Base-by-base conservation (phyloP, 495 filamentous ascomycete genomes). In the Aspergillus ostianus region DNA sequence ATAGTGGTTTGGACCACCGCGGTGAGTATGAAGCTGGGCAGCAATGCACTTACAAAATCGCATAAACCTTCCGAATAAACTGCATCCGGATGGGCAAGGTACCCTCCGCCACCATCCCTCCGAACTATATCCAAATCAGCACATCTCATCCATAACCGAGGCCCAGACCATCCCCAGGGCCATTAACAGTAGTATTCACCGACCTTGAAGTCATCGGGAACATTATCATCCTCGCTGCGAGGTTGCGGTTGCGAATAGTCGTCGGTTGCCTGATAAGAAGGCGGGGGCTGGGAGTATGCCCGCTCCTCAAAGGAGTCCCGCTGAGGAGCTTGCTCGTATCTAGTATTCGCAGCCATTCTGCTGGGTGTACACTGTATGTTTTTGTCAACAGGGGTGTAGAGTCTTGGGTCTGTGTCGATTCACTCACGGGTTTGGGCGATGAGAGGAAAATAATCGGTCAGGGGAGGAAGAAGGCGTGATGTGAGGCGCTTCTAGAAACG, bases 121-220 rank as follows among this genome's bases (percentile, higher is more conserved):
- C 92, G 68, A 93, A 98, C 87, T 92, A 64, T 27, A 53, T 19
- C 63, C 53, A 63, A 6, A 17, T 45, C 7, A 51, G 68, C 36
- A 64, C 51, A n/a, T 20, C 59, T 46, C 51, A 1, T 13, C 26
- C 32, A 4, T 48, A 5, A 21, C 8, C 44, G 3, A 8, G 19
- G 3, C n/a, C 2, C 29, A 20, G 13, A 18, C 4, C 19, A n/a
- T 15, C 2, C 36, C 36, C 2, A 29, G 50, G n/a, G 50, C 27
- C 21, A n/a, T 45, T 30, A 1, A 26, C 32, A 44, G n/a, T 3
- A 12, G 57, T 69, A 10, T 13, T 3, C 15, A 13, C 7, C 41
- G 70, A 89, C 89, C 80, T 96, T 98, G 83, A 98, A 98, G 78
- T 98, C 94, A 82, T 98, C 94, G 5, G 94, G 94, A 48, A 98